Evolutionary conservation across 768 basidiomycete genomes (phyloP).

Genomic region (Macrolepiota albuminosa): DNA sequence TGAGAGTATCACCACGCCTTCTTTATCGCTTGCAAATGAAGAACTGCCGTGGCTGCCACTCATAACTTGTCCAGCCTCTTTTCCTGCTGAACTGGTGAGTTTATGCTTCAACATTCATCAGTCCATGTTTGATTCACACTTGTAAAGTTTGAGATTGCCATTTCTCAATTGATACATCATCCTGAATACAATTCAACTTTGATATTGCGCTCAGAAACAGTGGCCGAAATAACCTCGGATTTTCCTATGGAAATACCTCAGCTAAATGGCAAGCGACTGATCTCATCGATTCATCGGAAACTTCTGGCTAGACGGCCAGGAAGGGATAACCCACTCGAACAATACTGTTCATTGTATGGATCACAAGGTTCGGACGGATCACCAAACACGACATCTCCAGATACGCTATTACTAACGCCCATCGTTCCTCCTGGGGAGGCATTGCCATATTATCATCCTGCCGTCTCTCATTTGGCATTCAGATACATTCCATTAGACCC

Average conservation of each 20-base stretch:
- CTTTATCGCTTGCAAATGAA: constrained; percentile 3
- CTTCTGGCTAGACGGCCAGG: constrained; percentile 77
- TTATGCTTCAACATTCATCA: not conserved
- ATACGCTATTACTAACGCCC: constrained; percentile 54
- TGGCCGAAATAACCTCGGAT: constrained; percentile 34
- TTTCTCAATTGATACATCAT: constrained; percentile 74
- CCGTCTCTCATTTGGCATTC: constrained; percentile 77
- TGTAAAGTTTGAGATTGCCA: constrained; percentile 64
- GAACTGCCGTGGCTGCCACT: constrained; percentile 27
- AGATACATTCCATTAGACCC: constrained; percentile 46
- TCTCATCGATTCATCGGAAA: constrained; percentile 57
- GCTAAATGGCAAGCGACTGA: constrained; percentile 30
- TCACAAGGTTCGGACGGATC: constrained; percentile 9
- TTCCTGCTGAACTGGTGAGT: constrained; percentile 39
- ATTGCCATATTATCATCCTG: constrained; percentile 89
- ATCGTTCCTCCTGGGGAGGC: constrained; percentile 36
- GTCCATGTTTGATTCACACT: not conserved
- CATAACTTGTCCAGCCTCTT: constrained; percentile 36
- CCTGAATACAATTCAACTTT: constrained; percentile 93
- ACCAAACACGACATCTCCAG: not conserved
- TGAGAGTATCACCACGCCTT: not conserved
- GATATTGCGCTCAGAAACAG: constrained; percentile 77
- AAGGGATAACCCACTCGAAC: constrained; percentile 69
- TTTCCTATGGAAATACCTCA: constrained; percentile 30
- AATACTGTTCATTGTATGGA: constrained; percentile 74